Percentiles rank a stretch among this genome's conserved stretches.
These are phyloP conservation scores for Rutstroemia sp. DNA, from an alignment of 2,329 filamentous ascomycete species.

Conservation along the genomic window DNA sequence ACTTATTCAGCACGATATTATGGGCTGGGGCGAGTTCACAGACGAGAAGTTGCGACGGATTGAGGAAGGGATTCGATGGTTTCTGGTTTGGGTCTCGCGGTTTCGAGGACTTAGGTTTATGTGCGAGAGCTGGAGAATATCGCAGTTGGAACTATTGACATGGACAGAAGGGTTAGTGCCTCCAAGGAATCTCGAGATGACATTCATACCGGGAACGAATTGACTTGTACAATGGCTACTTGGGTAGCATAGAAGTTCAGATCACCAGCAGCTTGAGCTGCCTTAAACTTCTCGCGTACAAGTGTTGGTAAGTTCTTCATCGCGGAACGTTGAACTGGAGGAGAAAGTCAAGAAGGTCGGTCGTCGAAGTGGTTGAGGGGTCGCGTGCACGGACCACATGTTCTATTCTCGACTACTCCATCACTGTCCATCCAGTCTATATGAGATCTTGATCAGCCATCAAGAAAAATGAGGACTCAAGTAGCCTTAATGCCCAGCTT, in stretches of 20 bases:
- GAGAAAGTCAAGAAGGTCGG: neutral
- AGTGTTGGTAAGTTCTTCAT: conserved; percentile 21
- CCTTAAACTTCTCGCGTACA: conserved; percentile 23
- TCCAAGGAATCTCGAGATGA: neutral
- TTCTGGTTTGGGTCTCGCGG: conserved; percentile 23
- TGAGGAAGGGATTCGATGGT: conserved; percentile 56
- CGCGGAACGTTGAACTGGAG: neutral
- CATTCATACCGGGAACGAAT: conserved; percentile 21
- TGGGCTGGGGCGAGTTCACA: conserved; percentile 48
- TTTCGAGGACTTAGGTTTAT: conserved; percentile 49
- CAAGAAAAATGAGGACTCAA: no score
- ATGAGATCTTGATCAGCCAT: no score
- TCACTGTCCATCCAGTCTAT: no score
- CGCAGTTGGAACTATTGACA: conserved; percentile 61
- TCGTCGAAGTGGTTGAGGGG: neutral
- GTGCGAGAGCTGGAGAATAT: conserved; percentile 60
- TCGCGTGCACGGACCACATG: no score
- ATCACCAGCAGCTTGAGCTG: conserved; percentile 22
- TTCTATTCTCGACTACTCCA: no score
- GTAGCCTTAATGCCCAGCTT: no score
- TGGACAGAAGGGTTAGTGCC: neutral
- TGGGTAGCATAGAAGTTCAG: conserved; percentile 26
- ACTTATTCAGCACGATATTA: conserved; percentile 67
- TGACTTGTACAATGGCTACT: conserved; percentile 24
- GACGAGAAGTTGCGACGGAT: conserved; percentile 49